Base-by-base conservation (phyloP, 805 yeast species). In the Groenewaldozyma salmanticensis region DNA sequence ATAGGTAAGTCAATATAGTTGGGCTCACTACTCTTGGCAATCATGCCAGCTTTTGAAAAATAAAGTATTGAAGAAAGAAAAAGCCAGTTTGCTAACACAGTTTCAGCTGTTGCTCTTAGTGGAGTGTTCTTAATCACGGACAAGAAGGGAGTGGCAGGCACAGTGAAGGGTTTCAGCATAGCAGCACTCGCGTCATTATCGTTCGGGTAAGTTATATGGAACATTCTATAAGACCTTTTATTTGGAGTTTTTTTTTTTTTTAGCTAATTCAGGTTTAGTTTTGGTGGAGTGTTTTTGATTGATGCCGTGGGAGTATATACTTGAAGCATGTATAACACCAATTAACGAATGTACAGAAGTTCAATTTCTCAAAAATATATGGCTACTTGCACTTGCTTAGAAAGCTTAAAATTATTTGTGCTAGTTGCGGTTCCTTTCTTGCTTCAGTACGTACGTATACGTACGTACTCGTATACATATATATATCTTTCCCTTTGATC, bases 241-340 rank as follows among this genome's bases (percentile, higher is more conserved):
- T 11, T 7, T 32, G 27, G 7, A 15, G 7, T 31, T 11, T 9
- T 9, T 31, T 9, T 7, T 9, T 11, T 9, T 15, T 7, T 31
- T 7, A 11, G 17, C 5, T 7, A 19, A 7, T 24, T 31, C 13
- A 31, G 21, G 24, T 13, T 29, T 20, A 56, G 60, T 3, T 56
- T 68, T 40, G 69, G 68, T 18, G 47, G 62, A 20, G 62, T 71
- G 16, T 66, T 66, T 42, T 43, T 67, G 21, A 58, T 68, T 17
- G 58, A 70, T 45, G 62, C 67, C 5, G 65, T 70, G 33, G 75
- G 71, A 27, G 75, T 71, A 2, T 71, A 71, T 49, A 64, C 68
- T 7, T 49, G 45, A 33, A 9, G 20, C 6, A 21, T n/a, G 18
- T 27, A 7, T 5, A 18, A 7, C 6, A n/a, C n/a, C n/a, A n/a